Percentiles rank a stretch among this genome's conserved stretches.
Conservation (phyloP, 1,284 basidiomycete genomes). For the Puccinia coronata region DNA sequence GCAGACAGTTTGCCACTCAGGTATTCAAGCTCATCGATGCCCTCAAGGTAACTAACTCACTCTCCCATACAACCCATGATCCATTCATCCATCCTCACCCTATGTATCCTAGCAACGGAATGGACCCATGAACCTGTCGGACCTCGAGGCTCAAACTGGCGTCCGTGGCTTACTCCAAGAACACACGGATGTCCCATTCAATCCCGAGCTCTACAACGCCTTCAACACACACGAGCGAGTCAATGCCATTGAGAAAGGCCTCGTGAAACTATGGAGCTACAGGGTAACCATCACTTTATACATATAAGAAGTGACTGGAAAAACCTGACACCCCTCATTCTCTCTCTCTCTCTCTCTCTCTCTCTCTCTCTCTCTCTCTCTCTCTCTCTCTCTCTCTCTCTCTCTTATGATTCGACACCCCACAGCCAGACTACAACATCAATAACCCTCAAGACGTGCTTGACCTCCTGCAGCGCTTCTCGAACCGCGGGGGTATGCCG, state of each 20-base stretch:
- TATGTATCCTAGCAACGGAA: background rate
- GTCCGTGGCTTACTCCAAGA: slow-evolving; percentile 43
- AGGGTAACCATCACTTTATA: slow-evolving; percentile 4
- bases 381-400: no score
- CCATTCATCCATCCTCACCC: background rate
- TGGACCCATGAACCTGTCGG: slow-evolving; percentile 47
- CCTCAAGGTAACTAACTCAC: slow-evolving; percentile 15
- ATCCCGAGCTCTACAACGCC: slow-evolving; percentile 41
- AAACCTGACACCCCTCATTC: no score
- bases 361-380: no score
- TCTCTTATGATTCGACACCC: no score
- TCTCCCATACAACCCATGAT: background rate
- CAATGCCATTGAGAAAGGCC: slow-evolving; percentile 41
- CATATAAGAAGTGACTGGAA: no score
- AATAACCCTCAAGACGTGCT: slow-evolving; percentile 41
- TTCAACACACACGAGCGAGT: slow-evolving; percentile 47
- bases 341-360: no score
- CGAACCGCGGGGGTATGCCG: slow-evolving; percentile 41
- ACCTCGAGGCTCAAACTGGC: slow-evolving; percentile 43
- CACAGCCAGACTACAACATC: slow-evolving; percentile 45
- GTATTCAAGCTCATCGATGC: slow-evolving; percentile 44
- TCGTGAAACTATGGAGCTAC: slow-evolving; percentile 42
- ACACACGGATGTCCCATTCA: slow-evolving; percentile 48
- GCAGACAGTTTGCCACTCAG: slow-evolving; percentile 48
- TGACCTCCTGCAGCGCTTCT: slow-evolving; percentile 30